These are phyloP conservation scores for Clonostachys solani DNA, from an alignment of 2,329 filamentous ascomycete species.

Conservation along the genomic window DNA sequence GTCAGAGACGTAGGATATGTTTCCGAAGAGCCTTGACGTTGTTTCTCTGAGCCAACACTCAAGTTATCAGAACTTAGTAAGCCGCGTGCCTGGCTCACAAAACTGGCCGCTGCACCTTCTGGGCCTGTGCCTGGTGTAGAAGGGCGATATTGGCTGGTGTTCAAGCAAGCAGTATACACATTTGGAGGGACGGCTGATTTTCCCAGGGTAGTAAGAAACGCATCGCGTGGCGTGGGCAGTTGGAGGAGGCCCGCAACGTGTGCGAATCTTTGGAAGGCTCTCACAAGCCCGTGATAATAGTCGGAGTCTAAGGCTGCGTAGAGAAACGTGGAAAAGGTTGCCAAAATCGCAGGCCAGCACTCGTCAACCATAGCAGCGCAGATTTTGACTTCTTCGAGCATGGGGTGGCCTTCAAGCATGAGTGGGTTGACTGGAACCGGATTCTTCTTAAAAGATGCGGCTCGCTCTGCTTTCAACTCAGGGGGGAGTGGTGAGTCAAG, in stretches of 20 bases:
- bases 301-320: slow-evolving; percentile 89
- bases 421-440: slow-evolving; percentile 83
- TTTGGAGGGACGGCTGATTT: slow-evolving; percentile 91
- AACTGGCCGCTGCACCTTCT: slow-evolving; percentile 45
- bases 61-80: slow-evolving; percentile 71
- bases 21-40: slow-evolving; percentile 51
- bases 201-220: slow-evolving; percentile 87
- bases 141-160: slow-evolving; percentile 37
- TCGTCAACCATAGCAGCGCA: slow-evolving; percentile 82
- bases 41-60: slow-evolving; percentile 23
- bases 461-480: slow-evolving; percentile 28
- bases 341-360: slow-evolving; percentile 94
- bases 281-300: slow-evolving; percentile 87
- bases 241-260: slow-evolving; percentile 89
- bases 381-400: slow-evolving; percentile 66
- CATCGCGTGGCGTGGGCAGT: slow-evolving; percentile 82
- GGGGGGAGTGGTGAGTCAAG: slow-evolving; percentile 35
- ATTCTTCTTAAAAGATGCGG: slow-evolving; percentile 67
- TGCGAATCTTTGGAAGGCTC: slow-evolving; percentile 91
- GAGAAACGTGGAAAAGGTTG: slow-evolving; percentile 91
- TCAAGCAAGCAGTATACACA: slow-evolving; percentile 57
- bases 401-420: slow-evolving; percentile 65
- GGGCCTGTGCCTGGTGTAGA: slow-evolving; percentile 34
- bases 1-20: slow-evolving; percentile 57
- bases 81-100: slow-evolving; percentile 68